Conservation (phyloP, 176 grass and related monocot genomes). For the Rhynchospora breviuscula region DNA sequence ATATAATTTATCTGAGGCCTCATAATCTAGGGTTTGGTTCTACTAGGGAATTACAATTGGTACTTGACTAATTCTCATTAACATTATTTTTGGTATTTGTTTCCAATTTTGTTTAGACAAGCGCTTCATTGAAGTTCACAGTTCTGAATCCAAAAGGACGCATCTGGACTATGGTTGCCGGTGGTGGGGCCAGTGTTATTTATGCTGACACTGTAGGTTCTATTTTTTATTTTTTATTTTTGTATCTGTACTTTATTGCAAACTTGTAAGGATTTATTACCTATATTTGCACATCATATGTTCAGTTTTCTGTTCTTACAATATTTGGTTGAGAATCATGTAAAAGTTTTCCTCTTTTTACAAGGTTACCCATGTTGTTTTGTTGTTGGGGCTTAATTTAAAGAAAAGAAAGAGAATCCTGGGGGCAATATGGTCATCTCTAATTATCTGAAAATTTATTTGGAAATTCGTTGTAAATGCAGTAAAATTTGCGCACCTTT, state of each 20-base stretch:
- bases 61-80: constrained; percentile 3
- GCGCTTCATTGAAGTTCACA: constrained; percentile 86
- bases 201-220: constrained; percentile 83
- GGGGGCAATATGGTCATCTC: background rate
- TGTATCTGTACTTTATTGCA: background rate
- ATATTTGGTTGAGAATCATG: background rate
- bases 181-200: constrained; percentile 96
- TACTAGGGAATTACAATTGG: background rate
- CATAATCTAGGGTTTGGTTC: background rate
- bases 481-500: background rate
- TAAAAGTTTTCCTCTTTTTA: background rate
- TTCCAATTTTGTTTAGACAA: constrained; percentile 42
- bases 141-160: constrained; percentile 80
- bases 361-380: background rate
- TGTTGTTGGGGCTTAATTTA: background rate
- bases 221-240: background rate
- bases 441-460: background rate
- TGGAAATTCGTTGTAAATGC: background rate
- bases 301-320: background rate
- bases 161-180: constrained; percentile 96
- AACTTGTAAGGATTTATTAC: background rate
- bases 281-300: background rate
- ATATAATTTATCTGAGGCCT: background rate
- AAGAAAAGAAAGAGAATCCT: background rate
- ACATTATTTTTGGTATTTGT: background rate